phyloP scores from a whole-genome alignment of 1,139 yeast genomes.

The Candida glucosophila region DNA sequence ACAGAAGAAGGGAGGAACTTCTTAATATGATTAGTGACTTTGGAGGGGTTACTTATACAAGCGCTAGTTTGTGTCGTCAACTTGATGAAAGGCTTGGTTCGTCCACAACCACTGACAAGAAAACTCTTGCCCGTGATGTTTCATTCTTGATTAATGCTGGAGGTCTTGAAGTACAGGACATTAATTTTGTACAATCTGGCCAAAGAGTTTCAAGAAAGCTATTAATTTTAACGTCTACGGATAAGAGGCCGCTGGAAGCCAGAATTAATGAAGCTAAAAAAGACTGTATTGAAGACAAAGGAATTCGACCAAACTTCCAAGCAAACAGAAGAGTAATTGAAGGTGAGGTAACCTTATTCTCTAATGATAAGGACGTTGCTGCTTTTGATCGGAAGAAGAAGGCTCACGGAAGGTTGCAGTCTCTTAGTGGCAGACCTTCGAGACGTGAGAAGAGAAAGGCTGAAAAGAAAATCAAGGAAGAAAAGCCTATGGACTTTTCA shows the following conservation, averaged over 20 bases:
- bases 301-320: conserved; percentile 8
- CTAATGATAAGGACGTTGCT: conserved; percentile 5
- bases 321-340: conserved; percentile 19
- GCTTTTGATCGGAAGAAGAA: conserved; percentile 8
- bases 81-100: conserved; percentile 28
- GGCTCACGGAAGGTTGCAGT: conserved; percentile 11
- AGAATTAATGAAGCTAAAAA: conserved; percentile 17
- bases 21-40: conserved; percentile 25
- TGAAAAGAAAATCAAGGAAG: conserved; percentile 7
- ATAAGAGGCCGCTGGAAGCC: conserved; percentile 19
- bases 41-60: conserved; percentile 36
- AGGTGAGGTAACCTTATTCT: conserved; percentile 21
- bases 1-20: conserved; percentile 25
- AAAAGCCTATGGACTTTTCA: conserved; percentile 2
- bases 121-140: conserved; percentile 41
- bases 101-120: conserved; percentile 35
- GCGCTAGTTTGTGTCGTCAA: conserved; percentile 23
- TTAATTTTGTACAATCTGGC: conserved; percentile 21
- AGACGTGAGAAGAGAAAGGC: conserved; percentile 4
- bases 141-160: conserved; percentile 14
- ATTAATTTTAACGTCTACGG: conserved; percentile 22
- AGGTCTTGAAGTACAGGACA: conserved; percentile 19
- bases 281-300: conserved; percentile 19
- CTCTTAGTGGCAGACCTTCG: background rate
- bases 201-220: conserved; percentile 22